Evolutionary conservation across 1,139 yeast species (phyloP), one percentile per base, ranked within the genome.

Genomic region (Geotrichum phurueaensis): DNA sequence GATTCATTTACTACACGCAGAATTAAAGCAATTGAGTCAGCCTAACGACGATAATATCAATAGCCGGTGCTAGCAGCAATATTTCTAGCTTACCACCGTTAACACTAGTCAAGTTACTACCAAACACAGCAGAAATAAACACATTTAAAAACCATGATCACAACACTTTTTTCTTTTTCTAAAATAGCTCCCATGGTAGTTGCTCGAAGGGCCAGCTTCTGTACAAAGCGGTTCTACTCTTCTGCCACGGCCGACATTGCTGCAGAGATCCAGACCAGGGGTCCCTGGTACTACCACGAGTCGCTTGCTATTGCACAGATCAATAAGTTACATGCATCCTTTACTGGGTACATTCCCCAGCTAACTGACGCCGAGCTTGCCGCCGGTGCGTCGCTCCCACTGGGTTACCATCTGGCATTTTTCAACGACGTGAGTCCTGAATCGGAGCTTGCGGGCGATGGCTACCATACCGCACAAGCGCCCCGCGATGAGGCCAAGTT

Each of bases 391-490:
- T 43, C 59, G 0, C 59, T 80, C 2, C 81, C 81, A 10, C 69
- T 71, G 13, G 96, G 96, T 0, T 84, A 82, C 64, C 91, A 88
- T 65, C 79, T 90, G 62, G 72, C 87, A 2, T 89, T 80, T 71
- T 84, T 84, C 71, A 83, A 82, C 64, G 84, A 86, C 4, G 74
- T 79, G 47, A 84, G 81, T 51, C 70, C 74, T 29, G 90, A 84
- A 65, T 59, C 65, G 0, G 72, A 71, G 2, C 69, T 89, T 29
- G 85, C 87, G 0, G 55, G 69, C 1, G 98, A 92, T 71, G 97
- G 97, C 0, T 92, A 89, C 72, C 96, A 89, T 66, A 79, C 85
- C 61, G 84, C 86, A 67, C 96, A 89, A 71, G 85, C 94, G 0
- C 97, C 97, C 0, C 31, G 43, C 25, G 67, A 67, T 2, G 76